These are phyloP conservation scores for Heteromeles arbutifolia DNA, from an alignment of 306 rosid species.

Conservation along the genomic window DNA sequence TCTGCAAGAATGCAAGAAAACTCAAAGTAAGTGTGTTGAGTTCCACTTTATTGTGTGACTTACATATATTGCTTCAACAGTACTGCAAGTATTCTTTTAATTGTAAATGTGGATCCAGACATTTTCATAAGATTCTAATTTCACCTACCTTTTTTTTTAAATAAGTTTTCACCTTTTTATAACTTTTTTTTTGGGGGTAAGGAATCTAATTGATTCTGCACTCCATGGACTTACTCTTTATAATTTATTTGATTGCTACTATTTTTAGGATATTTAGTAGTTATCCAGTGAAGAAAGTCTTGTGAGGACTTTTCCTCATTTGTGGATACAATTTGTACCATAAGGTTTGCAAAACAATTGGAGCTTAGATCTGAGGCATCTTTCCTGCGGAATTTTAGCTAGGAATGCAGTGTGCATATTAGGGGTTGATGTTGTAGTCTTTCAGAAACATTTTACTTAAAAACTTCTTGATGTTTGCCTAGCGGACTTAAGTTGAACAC, in stretches of 20 bases:
- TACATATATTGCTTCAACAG: not conserved
- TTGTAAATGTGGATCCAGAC: too few relatives aligned
- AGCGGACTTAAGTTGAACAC: conserved; percentile 2
- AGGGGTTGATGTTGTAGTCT: not conserved
- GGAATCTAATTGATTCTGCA: too few relatives aligned
- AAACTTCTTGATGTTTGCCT: conserved; percentile 3
- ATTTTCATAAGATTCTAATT: too few relatives aligned
- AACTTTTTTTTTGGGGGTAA: too few relatives aligned
- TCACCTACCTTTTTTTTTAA: too few relatives aligned
- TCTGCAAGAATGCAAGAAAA: conserved; percentile 92
- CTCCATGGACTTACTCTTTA: too few relatives aligned
- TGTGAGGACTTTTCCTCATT: too few relatives aligned
- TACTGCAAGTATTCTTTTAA: not conserved
- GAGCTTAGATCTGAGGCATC: not conserved
- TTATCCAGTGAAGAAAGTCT: not conserved
- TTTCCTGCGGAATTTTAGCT: not conserved
- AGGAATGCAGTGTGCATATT: not conserved
- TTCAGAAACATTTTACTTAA: not conserved
- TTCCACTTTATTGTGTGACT: conserved; percentile 1
- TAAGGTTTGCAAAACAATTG: not conserved
- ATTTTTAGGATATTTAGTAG: not conserved
- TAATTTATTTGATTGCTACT: too few relatives aligned
- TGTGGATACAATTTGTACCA: not conserved
- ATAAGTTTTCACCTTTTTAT: too few relatives aligned
- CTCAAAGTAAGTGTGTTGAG: conserved; percentile 63